A percentile compares a stretch with the other conserved stretches of the same genome.
Conservation (phyloP, 176 grass and related monocot species). For the Bolboschoenus planiculmis region DNA sequence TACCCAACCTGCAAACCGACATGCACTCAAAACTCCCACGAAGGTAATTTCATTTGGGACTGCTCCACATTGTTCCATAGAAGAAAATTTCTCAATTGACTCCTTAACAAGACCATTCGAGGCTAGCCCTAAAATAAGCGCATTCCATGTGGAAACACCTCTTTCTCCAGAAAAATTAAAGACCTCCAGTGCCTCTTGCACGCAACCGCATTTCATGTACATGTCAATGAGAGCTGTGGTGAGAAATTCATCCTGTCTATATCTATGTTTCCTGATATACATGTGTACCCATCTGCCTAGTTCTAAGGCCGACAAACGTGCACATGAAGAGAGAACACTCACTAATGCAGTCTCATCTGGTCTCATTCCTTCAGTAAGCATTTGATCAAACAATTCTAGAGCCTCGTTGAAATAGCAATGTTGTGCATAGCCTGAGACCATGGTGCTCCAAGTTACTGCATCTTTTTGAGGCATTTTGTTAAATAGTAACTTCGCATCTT, state of each 20-base stretch:
- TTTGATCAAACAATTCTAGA: conserved; percentile 47
- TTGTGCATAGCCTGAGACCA: conserved; percentile 69
- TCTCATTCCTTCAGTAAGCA: conserved; percentile 45
- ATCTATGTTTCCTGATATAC: conserved; percentile 51
- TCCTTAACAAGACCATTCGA: conserved; percentile 66
- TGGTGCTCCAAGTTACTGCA: conserved; percentile 65
- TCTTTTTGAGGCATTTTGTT: conserved; percentile 54
- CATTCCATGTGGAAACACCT: conserved; percentile 75
- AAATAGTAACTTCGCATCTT: conserved; percentile 53
- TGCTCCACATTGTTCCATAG: conserved; percentile 49
- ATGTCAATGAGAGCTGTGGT: conserved; percentile 81
- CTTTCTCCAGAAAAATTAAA: conserved; percentile 53
- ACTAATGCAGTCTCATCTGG: conserved; percentile 63
- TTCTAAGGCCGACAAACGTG: conserved; percentile 55
- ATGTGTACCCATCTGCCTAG: conserved; percentile 67
- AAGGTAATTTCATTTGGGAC: conserved; percentile 82
- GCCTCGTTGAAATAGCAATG: conserved; percentile 56
- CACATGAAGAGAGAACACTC: conserved; percentile 68
- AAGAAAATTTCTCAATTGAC: conserved; percentile 58
- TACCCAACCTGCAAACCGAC: conserved; percentile 67
- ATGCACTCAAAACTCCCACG: conserved; percentile 75
- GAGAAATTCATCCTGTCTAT: conserved; percentile 41
- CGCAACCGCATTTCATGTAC: conserved; percentile 88
- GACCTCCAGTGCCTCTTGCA: conserved; percentile 57
- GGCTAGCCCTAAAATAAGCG: conserved; percentile 59